Evolutionary conservation across 345 rosid species (phyloP).

Genomic region (Mangifera indica): DNA sequence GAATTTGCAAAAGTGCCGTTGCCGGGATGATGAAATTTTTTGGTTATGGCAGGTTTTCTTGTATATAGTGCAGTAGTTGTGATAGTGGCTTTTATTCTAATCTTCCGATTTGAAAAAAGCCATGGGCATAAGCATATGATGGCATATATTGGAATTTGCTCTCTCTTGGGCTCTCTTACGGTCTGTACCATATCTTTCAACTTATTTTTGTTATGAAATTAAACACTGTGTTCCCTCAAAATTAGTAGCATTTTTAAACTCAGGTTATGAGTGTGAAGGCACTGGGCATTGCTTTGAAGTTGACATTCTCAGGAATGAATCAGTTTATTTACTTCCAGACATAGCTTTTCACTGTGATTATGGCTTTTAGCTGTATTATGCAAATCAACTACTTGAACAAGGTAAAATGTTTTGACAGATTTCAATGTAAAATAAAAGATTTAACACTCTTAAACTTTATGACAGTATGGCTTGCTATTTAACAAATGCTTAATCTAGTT

Average conservation of each 20-base stretch:
- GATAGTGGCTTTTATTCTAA: conserved; percentile 52
- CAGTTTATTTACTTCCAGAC: conserved; percentile 66
- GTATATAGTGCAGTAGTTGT: conserved; percentile 48
- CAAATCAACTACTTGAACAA: conserved; percentile 89
- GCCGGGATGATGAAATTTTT: not conserved
- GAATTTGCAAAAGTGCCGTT: too few species aligned
- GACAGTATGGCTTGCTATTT: not conserved
- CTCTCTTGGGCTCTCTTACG: conserved; percentile 91
- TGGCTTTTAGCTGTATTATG: conserved; percentile 51
- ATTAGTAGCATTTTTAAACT: conserved; percentile 6
- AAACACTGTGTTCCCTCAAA: not conserved
- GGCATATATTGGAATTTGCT: conserved; percentile 88
- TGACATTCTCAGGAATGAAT: conserved; percentile 63
- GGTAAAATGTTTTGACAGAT: conserved; percentile 33
- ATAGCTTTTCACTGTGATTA: conserved; percentile 66
- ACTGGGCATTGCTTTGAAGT: conserved; percentile 74
- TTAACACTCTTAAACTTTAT: not conserved
- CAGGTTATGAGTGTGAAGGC: conserved; percentile 91
- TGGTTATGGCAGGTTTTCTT: conserved; percentile 54
- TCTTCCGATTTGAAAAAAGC: conserved; percentile 58
- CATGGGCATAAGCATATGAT: conserved; percentile 76
- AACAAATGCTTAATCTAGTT: not conserved
- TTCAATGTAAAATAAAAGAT: not conserved
- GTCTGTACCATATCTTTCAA: conserved; percentile 38
- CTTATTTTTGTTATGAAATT: not conserved